These are phyloP conservation scores for Kurtzmaniella quercitrusa DNA, from an alignment of 1,139 yeast genomes.

Conservation along the genomic window DNA sequence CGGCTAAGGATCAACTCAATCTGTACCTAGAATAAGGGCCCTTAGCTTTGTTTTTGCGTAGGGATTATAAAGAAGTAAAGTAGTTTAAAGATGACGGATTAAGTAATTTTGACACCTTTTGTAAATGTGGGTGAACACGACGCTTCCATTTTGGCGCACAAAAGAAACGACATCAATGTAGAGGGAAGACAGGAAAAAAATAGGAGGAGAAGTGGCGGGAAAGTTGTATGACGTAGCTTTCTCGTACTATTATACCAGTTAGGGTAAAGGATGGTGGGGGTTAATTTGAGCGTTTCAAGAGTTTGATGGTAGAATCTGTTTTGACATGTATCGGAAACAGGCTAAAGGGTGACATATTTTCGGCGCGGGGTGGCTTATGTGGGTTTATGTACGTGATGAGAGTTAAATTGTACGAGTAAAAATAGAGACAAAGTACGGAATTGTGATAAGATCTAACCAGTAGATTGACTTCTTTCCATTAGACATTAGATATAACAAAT, in stretches of 20 bases:
- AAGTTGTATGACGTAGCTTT: too few relatives aligned
- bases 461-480: too few relatives aligned
- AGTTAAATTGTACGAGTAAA: background rate
- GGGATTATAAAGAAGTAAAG: background rate
- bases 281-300: too few relatives aligned
- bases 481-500: too few relatives aligned
- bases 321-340: too few relatives aligned
- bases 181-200: background rate
- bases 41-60: background rate
- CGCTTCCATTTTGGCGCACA: background rate
- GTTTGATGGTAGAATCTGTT: too few relatives aligned
- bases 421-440: background rate
- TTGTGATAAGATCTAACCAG: too few relatives aligned
- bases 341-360: background rate
- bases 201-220: background rate
- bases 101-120: background rate
- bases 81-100: background rate
- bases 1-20: too few relatives aligned
- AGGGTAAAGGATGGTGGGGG: too few relatives aligned
- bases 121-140: conserved; percentile 1
- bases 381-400: background rate
- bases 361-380: background rate
- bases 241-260: too few relatives aligned
- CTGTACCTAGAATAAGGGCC: background rate
- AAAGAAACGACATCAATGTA: background rate